Conservation (phyloP, 2,329 filamentous ascomycete genomes). For the Waltergamsia citrina region DNA sequence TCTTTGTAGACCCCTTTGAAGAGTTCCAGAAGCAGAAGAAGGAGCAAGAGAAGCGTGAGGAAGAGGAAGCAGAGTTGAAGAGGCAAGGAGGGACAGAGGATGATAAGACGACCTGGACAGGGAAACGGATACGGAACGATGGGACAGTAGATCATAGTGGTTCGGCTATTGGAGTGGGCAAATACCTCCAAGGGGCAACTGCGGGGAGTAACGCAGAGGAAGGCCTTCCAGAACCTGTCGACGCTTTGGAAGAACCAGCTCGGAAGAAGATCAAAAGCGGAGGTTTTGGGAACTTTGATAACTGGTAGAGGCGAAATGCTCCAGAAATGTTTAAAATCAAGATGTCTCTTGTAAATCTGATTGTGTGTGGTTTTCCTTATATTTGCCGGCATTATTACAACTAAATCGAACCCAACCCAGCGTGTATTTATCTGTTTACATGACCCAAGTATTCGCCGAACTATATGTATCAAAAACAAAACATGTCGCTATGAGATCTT, state of each 20-base stretch:
- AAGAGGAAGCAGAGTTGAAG: slow-evolving; percentile 51
- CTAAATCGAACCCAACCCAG: too few species aligned
- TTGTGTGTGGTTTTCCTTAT: not conserved
- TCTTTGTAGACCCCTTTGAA: slow-evolving; percentile 91
- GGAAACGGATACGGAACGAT: slow-evolving; percentile 71
- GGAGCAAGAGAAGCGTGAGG: slow-evolving; percentile 49
- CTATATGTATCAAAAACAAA: too few species aligned
- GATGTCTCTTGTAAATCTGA: not conserved
- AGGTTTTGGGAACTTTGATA: slow-evolving; percentile 93
- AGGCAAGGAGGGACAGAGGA: slow-evolving; percentile 69
- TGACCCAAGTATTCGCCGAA: too few species aligned
- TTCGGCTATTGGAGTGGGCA: slow-evolving; percentile 48
- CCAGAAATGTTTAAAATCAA: not conserved
- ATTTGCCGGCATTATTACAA: too few species aligned
- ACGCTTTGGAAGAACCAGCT: slow-evolving; percentile 59
- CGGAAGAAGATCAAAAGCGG: slow-evolving; percentile 69
- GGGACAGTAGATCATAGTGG: slow-evolving; percentile 39
- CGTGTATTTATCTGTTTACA: too few species aligned
- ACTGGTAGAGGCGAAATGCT: slow-evolving; percentile 51
- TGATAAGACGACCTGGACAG: slow-evolving; percentile 90
- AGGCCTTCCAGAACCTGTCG: slow-evolving; percentile 33
- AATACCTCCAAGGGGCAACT: slow-evolving; percentile 63
- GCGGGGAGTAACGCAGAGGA: not conserved
- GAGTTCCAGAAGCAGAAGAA: slow-evolving; percentile 75
- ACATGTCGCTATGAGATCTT: too few species aligned